Evolutionary conservation across 1,139 yeast genomes (phyloP), one percentile per base, ranked within the genome.

Genomic region (Insectozyma bohioensis): DNA sequence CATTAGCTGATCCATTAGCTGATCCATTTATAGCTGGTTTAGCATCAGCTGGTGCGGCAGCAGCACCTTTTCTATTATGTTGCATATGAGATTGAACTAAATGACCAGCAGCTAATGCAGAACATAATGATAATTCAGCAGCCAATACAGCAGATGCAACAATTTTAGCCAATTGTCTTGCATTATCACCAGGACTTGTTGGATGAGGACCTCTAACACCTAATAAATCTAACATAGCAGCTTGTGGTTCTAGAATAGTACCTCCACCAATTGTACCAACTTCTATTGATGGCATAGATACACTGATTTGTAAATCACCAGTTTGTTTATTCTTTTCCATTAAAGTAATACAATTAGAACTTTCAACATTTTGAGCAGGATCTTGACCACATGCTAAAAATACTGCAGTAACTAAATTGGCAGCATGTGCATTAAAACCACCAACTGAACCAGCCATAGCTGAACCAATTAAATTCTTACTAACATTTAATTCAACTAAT

Each of bases 211-310:
- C 99, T 49, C 85, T 80, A 29, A 94, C 95, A 24, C 97, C 97
- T 43, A 94, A 72, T 48, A 94, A 68, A 50, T 94, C 97, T 43
- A 94, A 73, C 95, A 94, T 86, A 19, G 98, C 87, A 30, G 90
- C 85, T 67, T 94, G 99, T 22, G 99, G 97, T 54, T 86, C 97
- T 49, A 94, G 75, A 42, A 94, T 86, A 7, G 99, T 94, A 56
- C 99, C 98, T 42, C 99, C 98, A 41, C 99, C 99, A 60, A 94
- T 90, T 4, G 99, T 92, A 42, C 99, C 99, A 28, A 92, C 98
- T 66, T 94, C 99, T 48, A 94, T 88, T 17, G 95, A 87, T 18
- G 99, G 99, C 99, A 94, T 94, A 5, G 97, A 85, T 13, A 92
- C 98, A 3, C 96, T 85, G 33, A 94, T 84, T 45, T 78, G 82